A percentile compares a stretch with the other conserved stretches of the same genome.
phyloP scores from a whole-genome alignment of 2,329 filamentous ascomycete genomes.

The Verticillium zaregamsianum region DNA sequence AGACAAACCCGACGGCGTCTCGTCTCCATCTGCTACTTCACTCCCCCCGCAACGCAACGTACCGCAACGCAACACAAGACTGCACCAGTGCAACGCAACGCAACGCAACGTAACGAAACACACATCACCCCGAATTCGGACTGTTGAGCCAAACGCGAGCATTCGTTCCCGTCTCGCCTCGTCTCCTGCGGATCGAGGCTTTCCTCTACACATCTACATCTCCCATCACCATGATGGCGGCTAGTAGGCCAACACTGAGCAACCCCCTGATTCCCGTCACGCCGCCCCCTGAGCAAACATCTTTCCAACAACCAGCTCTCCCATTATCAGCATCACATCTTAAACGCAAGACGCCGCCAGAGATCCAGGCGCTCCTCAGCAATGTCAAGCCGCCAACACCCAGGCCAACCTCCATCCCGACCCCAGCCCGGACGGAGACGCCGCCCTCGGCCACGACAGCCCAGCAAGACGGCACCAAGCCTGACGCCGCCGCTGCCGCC shows the following conservation, averaged over 20 bases:
- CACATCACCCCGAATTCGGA: background rate
- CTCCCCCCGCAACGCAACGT: background rate
- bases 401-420: constrained; percentile 6
- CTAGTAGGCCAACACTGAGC: constrained; percentile 10
- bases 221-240: constrained; percentile 9
- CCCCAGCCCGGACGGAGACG: constrained; percentile 3
- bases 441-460: constrained; percentile 2
- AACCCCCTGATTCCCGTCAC: constrained; percentile 31
- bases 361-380: constrained; percentile 5
- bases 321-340: constrained; percentile 9
- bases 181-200: background rate
- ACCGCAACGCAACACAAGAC: background rate
- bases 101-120: background rate
- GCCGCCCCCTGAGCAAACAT: constrained; percentile 31
- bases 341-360: constrained; percentile 12
- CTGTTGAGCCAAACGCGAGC: background rate
- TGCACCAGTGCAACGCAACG: background rate
- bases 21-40: background rate
- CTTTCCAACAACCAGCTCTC: constrained; percentile 19
- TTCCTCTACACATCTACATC: background rate
- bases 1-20: background rate
- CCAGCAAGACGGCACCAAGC: constrained; percentile 3
- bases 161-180: background rate
- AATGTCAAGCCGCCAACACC: constrained; percentile 7
- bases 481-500: constrained; percentile 1